Evolutionary conservation across 371 early-diverging fungal genomes (phyloP).

Genomic region (Apophysomyces sp.): DNA sequence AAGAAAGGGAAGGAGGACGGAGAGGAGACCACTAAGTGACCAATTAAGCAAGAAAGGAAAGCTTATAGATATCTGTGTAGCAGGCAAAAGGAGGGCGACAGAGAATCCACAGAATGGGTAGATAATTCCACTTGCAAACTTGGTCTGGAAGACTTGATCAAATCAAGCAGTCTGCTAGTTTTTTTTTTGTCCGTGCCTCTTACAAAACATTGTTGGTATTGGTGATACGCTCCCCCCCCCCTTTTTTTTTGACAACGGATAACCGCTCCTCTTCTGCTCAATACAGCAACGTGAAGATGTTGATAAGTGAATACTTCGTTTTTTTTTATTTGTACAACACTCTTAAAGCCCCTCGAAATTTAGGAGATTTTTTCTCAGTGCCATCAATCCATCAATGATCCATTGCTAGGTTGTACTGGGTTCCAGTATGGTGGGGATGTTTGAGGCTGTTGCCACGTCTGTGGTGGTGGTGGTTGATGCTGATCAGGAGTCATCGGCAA

Average conservation of each 20-base stretch:
- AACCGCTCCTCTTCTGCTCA: not conserved
- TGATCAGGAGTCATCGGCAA: slow-evolving; percentile 3
- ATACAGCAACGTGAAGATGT: not conserved
- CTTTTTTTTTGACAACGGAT: not conserved
- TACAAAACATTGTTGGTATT: not conserved
- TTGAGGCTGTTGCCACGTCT: slow-evolving; percentile 18
- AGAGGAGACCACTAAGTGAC: not conserved
- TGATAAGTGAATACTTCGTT: not conserved
- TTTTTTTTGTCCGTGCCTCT: not conserved
- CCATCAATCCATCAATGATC: slow-evolving; percentile 8
- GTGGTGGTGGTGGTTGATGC: slow-evolving; percentile 9
- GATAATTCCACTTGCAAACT: slow-evolving; percentile 1
- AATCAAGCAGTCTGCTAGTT: not conserved
- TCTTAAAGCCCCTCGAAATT: not conserved
- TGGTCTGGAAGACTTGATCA: not conserved
- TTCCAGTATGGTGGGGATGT: slow-evolving; percentile 5
- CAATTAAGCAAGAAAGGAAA: slow-evolving; percentile 1
- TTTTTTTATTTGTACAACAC: slow-evolving; percentile 2
- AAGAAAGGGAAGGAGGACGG: slow-evolving; percentile 1
- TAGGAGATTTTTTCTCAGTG: not conserved
- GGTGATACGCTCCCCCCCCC: not conserved
- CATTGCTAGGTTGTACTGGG: slow-evolving; percentile 7
- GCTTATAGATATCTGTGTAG: not conserved
- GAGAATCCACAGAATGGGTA: not conserved
- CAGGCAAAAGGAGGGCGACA: not conserved